Evolutionary conservation across 192 early-diverging fungal genomes (phyloP).

Genomic region (Piromyces sp.): DNA sequence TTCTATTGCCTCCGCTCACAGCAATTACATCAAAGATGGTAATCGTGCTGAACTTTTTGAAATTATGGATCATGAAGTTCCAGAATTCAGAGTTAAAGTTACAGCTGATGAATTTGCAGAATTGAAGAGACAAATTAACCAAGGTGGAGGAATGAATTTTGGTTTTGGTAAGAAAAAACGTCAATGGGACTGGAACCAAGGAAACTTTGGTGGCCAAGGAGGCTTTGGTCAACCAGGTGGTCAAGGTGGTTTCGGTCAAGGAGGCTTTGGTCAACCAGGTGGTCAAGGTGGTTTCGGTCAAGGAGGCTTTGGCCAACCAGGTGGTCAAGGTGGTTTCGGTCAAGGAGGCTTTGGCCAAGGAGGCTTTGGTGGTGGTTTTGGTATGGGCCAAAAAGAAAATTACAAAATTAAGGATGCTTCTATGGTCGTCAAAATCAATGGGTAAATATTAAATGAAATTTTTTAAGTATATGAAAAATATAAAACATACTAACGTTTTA

Average conservation of each 20-base stretch:
- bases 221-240: too few species aligned
- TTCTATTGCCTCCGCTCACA: background rate
- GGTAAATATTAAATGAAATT: too few species aligned
- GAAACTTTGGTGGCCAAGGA: too few species aligned
- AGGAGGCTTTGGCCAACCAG: too few species aligned
- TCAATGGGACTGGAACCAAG: background rate
- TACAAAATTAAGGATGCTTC: background rate
- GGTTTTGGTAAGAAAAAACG: background rate
- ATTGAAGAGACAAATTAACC: too few species aligned
- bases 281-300: too few species aligned
- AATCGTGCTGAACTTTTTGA: background rate
- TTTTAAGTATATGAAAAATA: too few species aligned
- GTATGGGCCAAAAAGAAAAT: background rate
- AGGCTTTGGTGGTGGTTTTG: background rate
- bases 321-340: too few species aligned
- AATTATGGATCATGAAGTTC: background rate
- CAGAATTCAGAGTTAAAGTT: background rate
- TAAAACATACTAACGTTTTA: too few species aligned
- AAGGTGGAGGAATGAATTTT: background rate
- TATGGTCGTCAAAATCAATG: background rate
- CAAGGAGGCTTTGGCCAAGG: too few species aligned
- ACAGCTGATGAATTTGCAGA: background rate
- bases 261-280: too few species aligned
- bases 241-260: too few species aligned
- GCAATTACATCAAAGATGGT: background rate